Conservation (phyloP, 352 stramenopile genomes). For the Phytophthora tentaculata region DNA sequence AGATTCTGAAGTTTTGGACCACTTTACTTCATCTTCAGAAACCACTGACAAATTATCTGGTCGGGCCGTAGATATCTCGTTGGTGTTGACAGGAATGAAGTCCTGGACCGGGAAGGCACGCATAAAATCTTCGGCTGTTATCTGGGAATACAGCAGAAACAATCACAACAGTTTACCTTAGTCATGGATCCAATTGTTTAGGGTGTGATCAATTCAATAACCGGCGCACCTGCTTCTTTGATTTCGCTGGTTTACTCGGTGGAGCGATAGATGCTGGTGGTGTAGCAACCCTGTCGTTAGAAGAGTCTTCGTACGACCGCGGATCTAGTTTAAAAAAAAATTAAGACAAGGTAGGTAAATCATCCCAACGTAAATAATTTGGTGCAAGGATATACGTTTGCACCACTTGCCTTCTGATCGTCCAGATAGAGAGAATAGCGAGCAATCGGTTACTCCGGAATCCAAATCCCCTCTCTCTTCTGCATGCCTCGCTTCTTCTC, state of each 20-base stretch:
- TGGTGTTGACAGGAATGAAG: slow-evolving; percentile 55
- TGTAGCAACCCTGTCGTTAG: background rate
- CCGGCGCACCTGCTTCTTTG: slow-evolving; percentile 30
- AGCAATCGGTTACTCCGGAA: slow-evolving; percentile 49
- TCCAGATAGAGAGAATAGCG: slow-evolving; percentile 25
- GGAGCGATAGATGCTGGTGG: background rate
- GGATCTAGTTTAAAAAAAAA: slow-evolving; percentile 5
- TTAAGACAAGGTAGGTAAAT: background rate
- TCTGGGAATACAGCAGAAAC: slow-evolving; percentile 23
- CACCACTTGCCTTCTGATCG: slow-evolving; percentile 26
- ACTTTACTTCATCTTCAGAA: background rate
- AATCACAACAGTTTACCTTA: too few relatives aligned
- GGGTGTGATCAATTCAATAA: background rate
- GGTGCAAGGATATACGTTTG: too few relatives aligned
- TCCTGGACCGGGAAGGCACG: slow-evolving; percentile 74
- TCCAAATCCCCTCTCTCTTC: slow-evolving; percentile 38
- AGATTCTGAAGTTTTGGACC: background rate
- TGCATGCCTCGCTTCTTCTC: slow-evolving; percentile 47
- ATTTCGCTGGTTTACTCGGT: slow-evolving; percentile 8
- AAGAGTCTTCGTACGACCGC: background rate
- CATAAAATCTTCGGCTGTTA: slow-evolving; percentile 66
- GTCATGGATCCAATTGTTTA: background rate
- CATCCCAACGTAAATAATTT: too few relatives aligned
- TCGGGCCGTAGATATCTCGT: background rate
- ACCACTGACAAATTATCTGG: background rate